phyloP scores from a whole-genome alignment of 345 rosid species.

The Syzygium oleosum region DNA sequence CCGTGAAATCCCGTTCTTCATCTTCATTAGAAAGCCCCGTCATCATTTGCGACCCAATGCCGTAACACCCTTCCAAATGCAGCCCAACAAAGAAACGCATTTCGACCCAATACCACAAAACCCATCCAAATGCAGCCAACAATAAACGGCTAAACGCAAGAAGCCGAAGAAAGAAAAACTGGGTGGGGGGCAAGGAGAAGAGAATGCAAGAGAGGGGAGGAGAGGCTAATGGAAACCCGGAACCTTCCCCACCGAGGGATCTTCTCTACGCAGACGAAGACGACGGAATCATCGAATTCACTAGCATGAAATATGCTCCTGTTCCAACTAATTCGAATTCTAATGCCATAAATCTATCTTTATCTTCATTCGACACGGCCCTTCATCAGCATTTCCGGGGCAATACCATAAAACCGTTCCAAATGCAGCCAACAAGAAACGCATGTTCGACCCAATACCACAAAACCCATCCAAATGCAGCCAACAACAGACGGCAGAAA shows the following conservation, averaged over 20 bases:
- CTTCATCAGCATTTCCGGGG: too few relatives aligned
- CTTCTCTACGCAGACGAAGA: conserved; percentile 54
- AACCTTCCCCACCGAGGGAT: conserved; percentile 35
- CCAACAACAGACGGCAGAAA: too few relatives aligned
- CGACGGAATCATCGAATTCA: conserved; percentile 22
- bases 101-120: not conserved
- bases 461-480: too few relatives aligned
- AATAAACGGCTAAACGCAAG: not conserved
- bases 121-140: not conserved
- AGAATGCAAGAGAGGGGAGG: not conserved
- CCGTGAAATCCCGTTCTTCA: not conserved
- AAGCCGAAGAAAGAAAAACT: not conserved
- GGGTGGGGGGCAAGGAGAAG: not conserved
- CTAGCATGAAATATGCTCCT: too few relatives aligned
- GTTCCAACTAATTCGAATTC: too few relatives aligned
- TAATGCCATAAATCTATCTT: too few relatives aligned
- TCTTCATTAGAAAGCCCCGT: not conserved
- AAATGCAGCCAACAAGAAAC: too few relatives aligned
- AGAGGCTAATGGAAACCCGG: not conserved
- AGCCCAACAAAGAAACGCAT: not conserved
- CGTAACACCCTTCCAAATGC: not conserved
- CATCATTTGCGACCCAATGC: not conserved
- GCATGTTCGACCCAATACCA: too few relatives aligned
- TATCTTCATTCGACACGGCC: too few relatives aligned
- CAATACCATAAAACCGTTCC: too few relatives aligned